Percentiles rank a stretch among this genome's conserved stretches.
phyloP scores from a whole-genome alignment of 192 early-diverging fungal species.

The Thamnidium elegans region DNA sequence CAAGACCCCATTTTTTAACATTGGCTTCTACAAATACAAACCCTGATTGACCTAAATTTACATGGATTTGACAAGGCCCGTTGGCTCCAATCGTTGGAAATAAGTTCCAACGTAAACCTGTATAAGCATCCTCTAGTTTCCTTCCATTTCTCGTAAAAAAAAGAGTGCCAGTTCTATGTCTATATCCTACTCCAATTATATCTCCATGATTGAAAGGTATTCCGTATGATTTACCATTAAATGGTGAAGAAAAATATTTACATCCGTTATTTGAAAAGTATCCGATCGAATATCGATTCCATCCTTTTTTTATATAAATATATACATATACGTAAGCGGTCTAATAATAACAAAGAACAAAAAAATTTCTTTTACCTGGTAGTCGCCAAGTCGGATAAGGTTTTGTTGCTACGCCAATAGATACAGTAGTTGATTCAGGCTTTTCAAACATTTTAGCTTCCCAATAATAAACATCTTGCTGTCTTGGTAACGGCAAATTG shows the following conservation, averaged over 20 bases:
- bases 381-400: constrained; percentile 48
- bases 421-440: constrained; percentile 40
- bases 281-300: constrained; percentile 47
- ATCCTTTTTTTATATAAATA: constrained; percentile 38
- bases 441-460: constrained; percentile 52
- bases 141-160: constrained; percentile 52
- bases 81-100: constrained; percentile 46
- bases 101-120: constrained; percentile 34
- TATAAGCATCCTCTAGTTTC: constrained; percentile 40
- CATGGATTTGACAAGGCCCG: constrained; percentile 41
- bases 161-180: constrained; percentile 45
- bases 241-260: constrained; percentile 40
- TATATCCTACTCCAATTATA: constrained; percentile 50
- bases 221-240: constrained; percentile 33
- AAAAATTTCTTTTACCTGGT: constrained; percentile 28
- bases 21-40: constrained; percentile 86
- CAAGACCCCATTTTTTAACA: constrained; percentile 81
- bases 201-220: constrained; percentile 42
- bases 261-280: constrained; percentile 42
- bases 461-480: constrained; percentile 81
- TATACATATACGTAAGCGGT: not conserved
- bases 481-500: constrained; percentile 76
- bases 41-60: constrained; percentile 44
- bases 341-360: not conserved
- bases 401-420: constrained; percentile 47